Conservation (phyloP, 73 alveolate species). For the Durusdinium trenchii region DNA sequence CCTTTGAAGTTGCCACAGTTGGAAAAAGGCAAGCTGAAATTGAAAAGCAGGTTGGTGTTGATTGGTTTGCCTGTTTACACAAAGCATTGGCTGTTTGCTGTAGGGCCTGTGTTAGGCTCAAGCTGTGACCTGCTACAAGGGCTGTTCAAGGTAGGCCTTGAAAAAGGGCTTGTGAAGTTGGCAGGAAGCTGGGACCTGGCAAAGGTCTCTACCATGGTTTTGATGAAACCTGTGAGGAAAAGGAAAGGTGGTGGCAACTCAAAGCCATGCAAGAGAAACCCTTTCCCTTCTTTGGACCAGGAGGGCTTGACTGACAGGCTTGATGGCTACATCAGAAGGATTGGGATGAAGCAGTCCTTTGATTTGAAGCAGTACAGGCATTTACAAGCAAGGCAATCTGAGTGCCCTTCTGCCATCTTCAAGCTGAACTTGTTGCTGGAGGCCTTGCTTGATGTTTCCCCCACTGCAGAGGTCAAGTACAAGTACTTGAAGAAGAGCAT, state of each 20-base stretch:
- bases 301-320: neutral
- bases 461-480: neutral
- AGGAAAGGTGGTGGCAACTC: constrained; percentile 16
- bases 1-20: too few relatives aligned
- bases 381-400: neutral
- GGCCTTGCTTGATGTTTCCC: neutral
- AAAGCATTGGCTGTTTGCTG: too few relatives aligned
- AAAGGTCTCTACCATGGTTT: neutral
- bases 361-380: neutral
- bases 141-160: neutral
- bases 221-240: neutral
- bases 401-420: neutral
- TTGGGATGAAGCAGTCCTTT: neutral
- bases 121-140: neutral
- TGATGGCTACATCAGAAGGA: neutral
- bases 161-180: constrained; percentile 25
- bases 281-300: neutral
- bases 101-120: neutral
- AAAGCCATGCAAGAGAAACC: neutral
- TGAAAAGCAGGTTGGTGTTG: too few relatives aligned
- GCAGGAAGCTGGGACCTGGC: too few relatives aligned
- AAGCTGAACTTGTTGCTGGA: neutral
- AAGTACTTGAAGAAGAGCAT: neutral
- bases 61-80: too few relatives aligned
- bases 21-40: too few relatives aligned